Conservation (phyloP, 306 rosid species). For the Aeschynomene evenia region DNA sequence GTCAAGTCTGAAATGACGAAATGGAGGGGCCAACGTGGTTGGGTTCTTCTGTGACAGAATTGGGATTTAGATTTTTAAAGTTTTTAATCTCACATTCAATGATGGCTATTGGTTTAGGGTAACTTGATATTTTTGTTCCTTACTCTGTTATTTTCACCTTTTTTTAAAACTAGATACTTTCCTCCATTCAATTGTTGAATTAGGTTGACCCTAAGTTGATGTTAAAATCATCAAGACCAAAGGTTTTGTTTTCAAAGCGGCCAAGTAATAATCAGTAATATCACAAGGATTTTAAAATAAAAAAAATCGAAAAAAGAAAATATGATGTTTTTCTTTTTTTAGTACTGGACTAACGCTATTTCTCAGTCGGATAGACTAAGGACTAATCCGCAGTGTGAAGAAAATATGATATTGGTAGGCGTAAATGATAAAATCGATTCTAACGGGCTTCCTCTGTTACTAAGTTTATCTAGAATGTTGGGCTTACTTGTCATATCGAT, state of each 20-base stretch:
- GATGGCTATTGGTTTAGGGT: not conserved
- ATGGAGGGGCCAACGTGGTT: conserved; percentile 28
- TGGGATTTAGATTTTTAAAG: conserved; percentile 26
- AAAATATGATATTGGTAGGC: no score
- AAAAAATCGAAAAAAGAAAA: no score
- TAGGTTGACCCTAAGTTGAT: not conserved
- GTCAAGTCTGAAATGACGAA: conserved; percentile 30
- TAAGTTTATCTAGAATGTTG: not conserved
- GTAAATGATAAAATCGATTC: not conserved
- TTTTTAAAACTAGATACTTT: not conserved
- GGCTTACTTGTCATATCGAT: not conserved
- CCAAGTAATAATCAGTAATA: no score
- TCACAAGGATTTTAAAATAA: not conserved
- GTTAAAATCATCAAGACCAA: not conserved
- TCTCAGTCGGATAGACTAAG: no score
- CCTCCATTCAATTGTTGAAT: not conserved
- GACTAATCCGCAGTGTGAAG: no score
- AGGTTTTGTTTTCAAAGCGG: not conserved
- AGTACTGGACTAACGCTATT: no score
- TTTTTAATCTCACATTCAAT: conserved; percentile 22
- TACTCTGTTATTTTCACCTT: not conserved
- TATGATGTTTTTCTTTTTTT: no score
- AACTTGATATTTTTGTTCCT: conserved; percentile 22
- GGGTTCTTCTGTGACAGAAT: conserved; percentile 15
- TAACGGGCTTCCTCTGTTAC: not conserved